phyloP scores from a whole-genome alignment of 768 basidiomycete species.

The Amanita exitialis region DNA sequence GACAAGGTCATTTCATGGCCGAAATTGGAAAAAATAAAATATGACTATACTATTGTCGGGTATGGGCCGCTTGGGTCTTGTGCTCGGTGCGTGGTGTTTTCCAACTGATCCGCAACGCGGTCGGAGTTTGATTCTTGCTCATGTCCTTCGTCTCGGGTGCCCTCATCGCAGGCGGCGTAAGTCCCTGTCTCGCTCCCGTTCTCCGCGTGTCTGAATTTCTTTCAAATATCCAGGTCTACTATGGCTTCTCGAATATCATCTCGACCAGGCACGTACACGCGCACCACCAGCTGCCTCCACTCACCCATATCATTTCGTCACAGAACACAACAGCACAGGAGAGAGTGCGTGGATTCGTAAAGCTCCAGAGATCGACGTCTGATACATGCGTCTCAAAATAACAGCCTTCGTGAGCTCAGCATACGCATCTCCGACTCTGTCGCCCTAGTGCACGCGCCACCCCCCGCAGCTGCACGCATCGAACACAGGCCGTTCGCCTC shows the following conservation, averaged over 20 bases:
- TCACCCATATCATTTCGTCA: background rate
- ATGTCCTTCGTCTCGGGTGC: slow-evolving; percentile 59
- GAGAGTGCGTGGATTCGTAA: slow-evolving; percentile 34
- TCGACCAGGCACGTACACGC: slow-evolving; percentile 34
- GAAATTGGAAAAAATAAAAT: too few relatives aligned
- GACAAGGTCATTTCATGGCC: too few relatives aligned
- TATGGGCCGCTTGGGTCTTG: too few relatives aligned
- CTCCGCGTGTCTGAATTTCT: too few relatives aligned
- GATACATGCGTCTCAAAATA: background rate
- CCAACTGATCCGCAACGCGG: too few relatives aligned
- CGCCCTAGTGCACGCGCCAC: slow-evolving; percentile 35
- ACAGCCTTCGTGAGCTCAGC: slow-evolving; percentile 39
- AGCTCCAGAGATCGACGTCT: background rate
- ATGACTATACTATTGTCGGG: too few relatives aligned
- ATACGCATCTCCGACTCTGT: slow-evolving; percentile 42
- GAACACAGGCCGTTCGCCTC: slow-evolving; percentile 33
- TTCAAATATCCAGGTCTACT: slow-evolving; percentile 40
- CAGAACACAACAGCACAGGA: slow-evolving; percentile 45
- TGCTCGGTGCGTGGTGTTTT: too few relatives aligned
- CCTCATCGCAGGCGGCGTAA: slow-evolving; percentile 56
- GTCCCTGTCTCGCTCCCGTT: too few relatives aligned
- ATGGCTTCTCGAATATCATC: slow-evolving; percentile 61
- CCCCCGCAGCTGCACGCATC: slow-evolving; percentile 45
- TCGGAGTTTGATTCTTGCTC: slow-evolving; percentile 24
- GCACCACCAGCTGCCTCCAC: background rate